phyloP scores from a whole-genome alignment of 208 protist species.

The Wallacemonas collosoma region DNA sequence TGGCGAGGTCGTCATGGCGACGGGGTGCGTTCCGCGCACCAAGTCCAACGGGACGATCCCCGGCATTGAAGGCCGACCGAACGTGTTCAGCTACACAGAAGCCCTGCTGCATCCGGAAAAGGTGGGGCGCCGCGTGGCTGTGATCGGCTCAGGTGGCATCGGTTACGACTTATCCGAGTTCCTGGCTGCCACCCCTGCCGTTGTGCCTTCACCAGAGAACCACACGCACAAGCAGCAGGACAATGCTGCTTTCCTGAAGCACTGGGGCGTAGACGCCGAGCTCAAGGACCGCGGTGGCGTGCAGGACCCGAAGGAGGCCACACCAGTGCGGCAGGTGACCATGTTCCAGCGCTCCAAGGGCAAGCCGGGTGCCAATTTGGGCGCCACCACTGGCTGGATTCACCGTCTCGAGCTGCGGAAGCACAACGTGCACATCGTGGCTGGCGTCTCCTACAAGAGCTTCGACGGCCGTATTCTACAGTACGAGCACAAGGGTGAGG shows the following conservation, averaged over 20 bases:
- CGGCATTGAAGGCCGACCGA: slow-evolving; percentile 54
- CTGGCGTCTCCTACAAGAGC: slow-evolving; percentile 73
- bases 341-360: slow-evolving; percentile 83
- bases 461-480: slow-evolving; percentile 79
- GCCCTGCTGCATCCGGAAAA: slow-evolving; percentile 60
- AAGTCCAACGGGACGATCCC: slow-evolving; percentile 51
- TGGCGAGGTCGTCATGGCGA: slow-evolving; percentile 81
- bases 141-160: slow-evolving; percentile 94
- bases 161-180: slow-evolving; percentile 93
- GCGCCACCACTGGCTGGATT: slow-evolving; percentile 92
- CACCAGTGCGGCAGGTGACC: slow-evolving; percentile 40
- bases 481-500: slow-evolving; percentile 45
- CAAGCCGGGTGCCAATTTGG: slow-evolving; percentile 79
- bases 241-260: not conserved
- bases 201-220: slow-evolving; percentile 25
- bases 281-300: slow-evolving; percentile 47
- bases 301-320: slow-evolving; percentile 19
- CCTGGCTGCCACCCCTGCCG: slow-evolving; percentile 32
- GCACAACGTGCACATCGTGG: slow-evolving; percentile 69
- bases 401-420: slow-evolving; percentile 84
- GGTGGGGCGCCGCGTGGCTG: slow-evolving; percentile 76
- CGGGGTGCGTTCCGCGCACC: slow-evolving; percentile 68
- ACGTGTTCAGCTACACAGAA: slow-evolving; percentile 87
- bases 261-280: slow-evolving; percentile 27
- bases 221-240: slow-evolving; percentile 27